These are phyloP conservation scores for Fraxinus nigra DNA, from an alignment of 305 asterid species.

Conservation along the genomic window DNA sequence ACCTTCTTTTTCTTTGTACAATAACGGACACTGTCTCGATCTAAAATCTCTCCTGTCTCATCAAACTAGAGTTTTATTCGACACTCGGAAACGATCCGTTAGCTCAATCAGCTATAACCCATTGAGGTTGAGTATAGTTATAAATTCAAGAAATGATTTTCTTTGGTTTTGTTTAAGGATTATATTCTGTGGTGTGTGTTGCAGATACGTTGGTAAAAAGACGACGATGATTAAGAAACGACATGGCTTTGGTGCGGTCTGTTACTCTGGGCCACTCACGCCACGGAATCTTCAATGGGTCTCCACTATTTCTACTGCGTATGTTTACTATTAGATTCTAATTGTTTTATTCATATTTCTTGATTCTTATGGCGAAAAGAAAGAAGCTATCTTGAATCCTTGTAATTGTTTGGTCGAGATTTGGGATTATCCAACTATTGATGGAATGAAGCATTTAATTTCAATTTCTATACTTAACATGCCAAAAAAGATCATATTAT, in stretches of 20 bases:
- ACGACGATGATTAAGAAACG: conserved; percentile 36
- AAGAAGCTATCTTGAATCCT: too few species aligned
- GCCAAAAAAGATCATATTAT: not conserved
- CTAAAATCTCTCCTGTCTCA: conserved; percentile 24
- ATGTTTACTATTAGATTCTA: conserved; percentile 12
- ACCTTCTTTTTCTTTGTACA: conserved; percentile 21
- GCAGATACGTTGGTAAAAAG: conserved; percentile 36
- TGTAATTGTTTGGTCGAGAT: too few species aligned
- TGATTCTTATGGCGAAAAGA: too few species aligned
- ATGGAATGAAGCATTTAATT: too few species aligned
- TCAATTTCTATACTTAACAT: too few species aligned
- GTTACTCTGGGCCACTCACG: conserved; percentile 55
- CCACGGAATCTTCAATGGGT: conserved; percentile 69
- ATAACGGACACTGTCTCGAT: conserved; percentile 9
- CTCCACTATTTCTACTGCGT: conserved; percentile 65
- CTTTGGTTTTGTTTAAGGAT: conserved; percentile 1
- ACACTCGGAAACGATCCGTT: conserved; percentile 22
- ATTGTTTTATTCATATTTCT: too few species aligned
- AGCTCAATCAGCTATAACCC: conserved; percentile 35
- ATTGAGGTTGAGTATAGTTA: conserved; percentile 26
- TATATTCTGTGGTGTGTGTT: conserved; percentile 14
- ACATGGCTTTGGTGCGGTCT: conserved; percentile 51
- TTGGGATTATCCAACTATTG: too few species aligned
- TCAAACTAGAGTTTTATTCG: conserved; percentile 27
- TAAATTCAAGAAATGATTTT: not conserved